Evolutionary conservation across 2,329 filamentous ascomycete species (phyloP).

Genomic region (Chaetoscypha palmicola): DNA sequence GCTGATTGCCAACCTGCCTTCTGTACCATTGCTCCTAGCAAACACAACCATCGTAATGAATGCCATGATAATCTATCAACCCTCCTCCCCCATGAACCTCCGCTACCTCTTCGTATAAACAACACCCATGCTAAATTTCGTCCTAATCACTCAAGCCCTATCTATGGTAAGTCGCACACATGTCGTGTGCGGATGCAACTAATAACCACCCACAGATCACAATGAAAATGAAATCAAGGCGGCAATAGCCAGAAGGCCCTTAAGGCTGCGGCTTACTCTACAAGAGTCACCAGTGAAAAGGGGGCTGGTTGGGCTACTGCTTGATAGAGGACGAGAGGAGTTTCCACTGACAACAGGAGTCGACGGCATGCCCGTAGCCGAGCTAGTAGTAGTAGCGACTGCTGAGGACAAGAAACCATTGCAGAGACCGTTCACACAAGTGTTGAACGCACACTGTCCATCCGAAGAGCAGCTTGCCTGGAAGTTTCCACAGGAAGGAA

Average conservation of each 20-base stretch:
- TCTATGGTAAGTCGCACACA: not conserved
- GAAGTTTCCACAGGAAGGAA: slow-evolving; percentile 14
- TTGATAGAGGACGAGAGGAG: not conserved
- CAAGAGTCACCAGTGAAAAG: not conserved
- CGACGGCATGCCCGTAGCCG: not conserved
- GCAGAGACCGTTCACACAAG: slow-evolving; percentile 11
- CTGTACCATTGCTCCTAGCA: no score
- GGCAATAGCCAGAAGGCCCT: slow-evolving; percentile 4
- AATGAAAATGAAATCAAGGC: slow-evolving; percentile 2
- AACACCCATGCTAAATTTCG: no score
- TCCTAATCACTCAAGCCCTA: not conserved
- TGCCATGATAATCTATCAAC: no score
- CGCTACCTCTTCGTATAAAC: no score
- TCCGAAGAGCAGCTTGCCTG: slow-evolving; percentile 6
- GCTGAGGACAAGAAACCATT: not conserved
- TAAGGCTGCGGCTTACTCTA: not conserved
- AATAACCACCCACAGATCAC: not conserved
- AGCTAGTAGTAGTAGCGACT: not conserved
- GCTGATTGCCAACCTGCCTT: not conserved
- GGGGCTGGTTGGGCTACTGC: not conserved
- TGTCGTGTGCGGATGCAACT: not conserved
- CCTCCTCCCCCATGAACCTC: no score
- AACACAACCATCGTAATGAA: not conserved
- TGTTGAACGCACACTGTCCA: slow-evolving; percentile 15
- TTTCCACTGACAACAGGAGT: not conserved